Percentiles rank a stretch among this genome's conserved stretches.
These are phyloP conservation scores for Gigaspora rosea DNA, from an alignment of 192 early-diverging fungal genomes.

Conservation along the genomic window DNA sequence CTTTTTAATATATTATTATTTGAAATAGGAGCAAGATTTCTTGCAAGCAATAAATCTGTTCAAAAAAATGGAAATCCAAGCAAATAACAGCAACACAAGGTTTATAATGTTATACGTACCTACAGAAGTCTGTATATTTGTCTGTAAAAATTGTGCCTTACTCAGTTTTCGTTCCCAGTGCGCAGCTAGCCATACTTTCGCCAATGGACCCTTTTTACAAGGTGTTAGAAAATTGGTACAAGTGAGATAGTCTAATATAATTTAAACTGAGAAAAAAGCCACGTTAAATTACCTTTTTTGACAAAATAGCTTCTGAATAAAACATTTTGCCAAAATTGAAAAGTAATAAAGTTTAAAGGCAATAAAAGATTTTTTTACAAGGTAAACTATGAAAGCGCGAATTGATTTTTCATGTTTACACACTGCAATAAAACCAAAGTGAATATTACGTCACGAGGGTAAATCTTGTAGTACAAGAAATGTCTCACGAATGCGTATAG, in stretches of 20 bases:
- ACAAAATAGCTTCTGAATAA: slow-evolving; percentile 77
- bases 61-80: neutral
- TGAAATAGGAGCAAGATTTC: neutral
- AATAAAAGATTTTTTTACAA: too few relatives aligned
- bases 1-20: neutral
- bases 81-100: neutral
- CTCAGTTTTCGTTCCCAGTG: slow-evolving; percentile 97
- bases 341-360: too few relatives aligned
- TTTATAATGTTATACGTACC: slow-evolving; percentile 46
- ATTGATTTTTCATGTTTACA: too few relatives aligned
- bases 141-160: slow-evolving; percentile 91
- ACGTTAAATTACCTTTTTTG: slow-evolving; percentile 55
- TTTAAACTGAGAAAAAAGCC: neutral
- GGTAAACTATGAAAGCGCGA: too few relatives aligned
- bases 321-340: slow-evolving; percentile 53
- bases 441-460: too few relatives aligned
- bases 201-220: slow-evolving; percentile 69
- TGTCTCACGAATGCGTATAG: too few relatives aligned
- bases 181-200: slow-evolving; percentile 97
- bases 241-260: neutral
- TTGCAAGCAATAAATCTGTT: neutral
- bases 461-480: too few relatives aligned
- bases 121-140: slow-evolving; percentile 88
- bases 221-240: neutral
- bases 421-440: too few relatives aligned